These are phyloP conservation scores for Gossypium gossypioides DNA, from an alignment of 441 rosid genomes.

Conservation along the genomic window DNA sequence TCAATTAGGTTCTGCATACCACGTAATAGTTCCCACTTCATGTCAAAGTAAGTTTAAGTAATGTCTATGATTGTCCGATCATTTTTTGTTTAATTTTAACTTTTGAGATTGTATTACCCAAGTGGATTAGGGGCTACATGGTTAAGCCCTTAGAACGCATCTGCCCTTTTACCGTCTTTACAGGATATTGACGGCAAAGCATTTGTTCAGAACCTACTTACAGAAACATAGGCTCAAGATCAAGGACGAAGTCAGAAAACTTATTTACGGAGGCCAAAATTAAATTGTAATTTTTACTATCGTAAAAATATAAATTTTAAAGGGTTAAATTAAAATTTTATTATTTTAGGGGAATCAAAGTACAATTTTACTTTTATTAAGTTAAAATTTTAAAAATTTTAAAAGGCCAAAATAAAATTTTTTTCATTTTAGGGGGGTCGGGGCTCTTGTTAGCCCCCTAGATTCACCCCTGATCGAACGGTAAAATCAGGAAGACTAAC, in stretches of 20 bases:
- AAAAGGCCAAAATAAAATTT: no score
- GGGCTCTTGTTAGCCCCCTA: no score
- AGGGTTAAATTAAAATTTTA: no score
- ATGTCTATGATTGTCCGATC: not conserved
- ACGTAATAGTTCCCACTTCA: not conserved
- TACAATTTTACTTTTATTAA: no score
- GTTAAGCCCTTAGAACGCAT: not conserved
- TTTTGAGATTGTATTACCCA: not conserved
- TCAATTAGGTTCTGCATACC: not conserved
- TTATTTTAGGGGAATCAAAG: no score
- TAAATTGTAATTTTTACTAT: no score
- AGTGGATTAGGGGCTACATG: not conserved
- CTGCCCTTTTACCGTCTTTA: not conserved
- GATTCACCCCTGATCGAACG: conserved; percentile 9
- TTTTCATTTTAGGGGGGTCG: no score
- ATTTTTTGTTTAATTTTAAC: not conserved
- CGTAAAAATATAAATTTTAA: no score
- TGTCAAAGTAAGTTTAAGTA: not conserved
- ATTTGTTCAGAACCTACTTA: conserved; percentile 6
- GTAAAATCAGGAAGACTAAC: conserved; percentile 23
- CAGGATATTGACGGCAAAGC: not conserved
- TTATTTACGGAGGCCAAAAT: no score
- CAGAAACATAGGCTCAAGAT: conserved; percentile 15
- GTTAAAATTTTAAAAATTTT: no score
- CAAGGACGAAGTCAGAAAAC: no score